phyloP scores from a whole-genome alignment of 352 stramenopile species.

The Phytophthora megakarya region DNA sequence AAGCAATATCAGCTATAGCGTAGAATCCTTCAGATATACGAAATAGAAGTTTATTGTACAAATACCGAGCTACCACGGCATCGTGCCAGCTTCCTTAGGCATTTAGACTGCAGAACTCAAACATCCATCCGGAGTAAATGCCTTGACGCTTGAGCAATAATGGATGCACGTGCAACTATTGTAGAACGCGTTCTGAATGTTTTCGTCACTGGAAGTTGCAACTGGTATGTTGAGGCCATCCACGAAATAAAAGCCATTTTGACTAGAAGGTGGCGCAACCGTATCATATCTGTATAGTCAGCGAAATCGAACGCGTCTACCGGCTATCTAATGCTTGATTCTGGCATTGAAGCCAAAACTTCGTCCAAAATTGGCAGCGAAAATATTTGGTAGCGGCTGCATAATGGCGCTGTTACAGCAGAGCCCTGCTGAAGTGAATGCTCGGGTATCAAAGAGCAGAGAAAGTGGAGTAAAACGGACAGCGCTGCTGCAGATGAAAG shows the following conservation, averaged over 20 bases:
- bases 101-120: constrained; percentile 7
- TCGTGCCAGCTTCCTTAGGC: constrained; percentile 26
- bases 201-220: neutral
- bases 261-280: constrained; percentile 6
- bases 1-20: constrained; percentile 30
- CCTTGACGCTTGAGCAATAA: constrained; percentile 23
- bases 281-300: constrained; percentile 20
- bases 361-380: neutral
- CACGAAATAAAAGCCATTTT: constrained; percentile 24
- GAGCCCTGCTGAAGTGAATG: constrained; percentile 6
- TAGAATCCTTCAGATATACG: constrained; percentile 14
- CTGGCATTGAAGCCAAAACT: neutral
- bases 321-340: neutral
- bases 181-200: constrained; percentile 29
- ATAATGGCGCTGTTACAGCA: neutral
- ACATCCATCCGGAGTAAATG: constrained; percentile 21
- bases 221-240: constrained; percentile 28
- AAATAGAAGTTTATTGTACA: constrained; percentile 16
- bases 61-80: constrained; percentile 14
- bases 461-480: neutral
- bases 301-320: neutral
- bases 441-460: constrained; percentile 2
- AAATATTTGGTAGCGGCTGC: neutral
- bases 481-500: constrained; percentile 2
- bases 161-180: constrained; percentile 30